These are phyloP conservation scores for Mortierella sp. DNA, from an alignment of 371 early-diverging fungal species.

Conservation along the genomic window DNA sequence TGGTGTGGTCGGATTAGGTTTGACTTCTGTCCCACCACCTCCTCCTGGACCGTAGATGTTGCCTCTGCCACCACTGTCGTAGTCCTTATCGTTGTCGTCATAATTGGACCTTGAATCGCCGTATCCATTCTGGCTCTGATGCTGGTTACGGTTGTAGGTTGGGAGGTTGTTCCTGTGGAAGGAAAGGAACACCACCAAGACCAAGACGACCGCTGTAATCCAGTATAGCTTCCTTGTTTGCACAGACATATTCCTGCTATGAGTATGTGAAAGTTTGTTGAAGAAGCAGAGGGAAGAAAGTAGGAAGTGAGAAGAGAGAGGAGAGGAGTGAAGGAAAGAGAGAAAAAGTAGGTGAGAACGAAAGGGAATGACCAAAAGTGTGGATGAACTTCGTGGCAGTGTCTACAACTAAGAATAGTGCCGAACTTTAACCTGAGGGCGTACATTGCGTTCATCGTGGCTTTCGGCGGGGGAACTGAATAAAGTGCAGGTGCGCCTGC, in stretches of 20 bases:
- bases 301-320: background rate
- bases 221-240: slow-evolving; percentile 14
- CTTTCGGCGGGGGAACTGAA: background rate
- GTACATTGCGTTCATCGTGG: background rate
- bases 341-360: background rate
- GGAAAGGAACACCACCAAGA: slow-evolving; percentile 23
- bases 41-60: background rate
- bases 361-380: background rate
- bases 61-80: background rate
- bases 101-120: background rate
- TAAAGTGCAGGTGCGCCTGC: too few relatives aligned
- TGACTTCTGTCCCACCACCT: too few relatives aligned
- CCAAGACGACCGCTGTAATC: slow-evolving; percentile 18
- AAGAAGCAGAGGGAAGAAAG: background rate
- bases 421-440: too few relatives aligned
- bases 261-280: background rate
- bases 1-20: background rate
- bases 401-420: too few relatives aligned
- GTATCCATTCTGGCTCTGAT: background rate
- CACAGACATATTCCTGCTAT: slow-evolving; percentile 7
- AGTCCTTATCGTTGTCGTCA: slow-evolving; percentile 12
- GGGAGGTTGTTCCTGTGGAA: slow-evolving; percentile 22
- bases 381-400: too few relatives aligned
- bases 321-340: background rate
- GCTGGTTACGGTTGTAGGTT: background rate